Percentiles rank a stretch among this genome's conserved stretches.
phyloP scores from a whole-genome alignment of 352 stramenopile species.

The Thalassiosira exigua region DNA sequence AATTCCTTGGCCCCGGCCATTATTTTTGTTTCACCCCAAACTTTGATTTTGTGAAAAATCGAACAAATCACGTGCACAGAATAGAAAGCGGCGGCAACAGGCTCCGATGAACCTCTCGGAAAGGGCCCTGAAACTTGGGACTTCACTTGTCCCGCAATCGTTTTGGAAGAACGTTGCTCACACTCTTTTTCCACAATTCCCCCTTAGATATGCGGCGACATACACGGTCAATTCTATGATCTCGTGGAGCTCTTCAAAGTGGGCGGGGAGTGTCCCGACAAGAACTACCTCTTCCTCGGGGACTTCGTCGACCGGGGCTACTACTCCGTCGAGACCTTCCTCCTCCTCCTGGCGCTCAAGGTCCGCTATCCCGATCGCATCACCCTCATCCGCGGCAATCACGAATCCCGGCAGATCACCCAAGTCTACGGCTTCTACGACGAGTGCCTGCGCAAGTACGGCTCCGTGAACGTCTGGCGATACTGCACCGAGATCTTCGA shows the following conservation, averaged over 20 bases:
- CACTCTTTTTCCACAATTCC: no score
- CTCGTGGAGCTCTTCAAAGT: conserved; percentile 98
- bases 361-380: conserved; percentile 99
- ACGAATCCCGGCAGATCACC: conserved; percentile 98
- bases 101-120: no score
- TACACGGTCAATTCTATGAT: conserved; percentile 99
- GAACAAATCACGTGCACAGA: no score
- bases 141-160: no score
- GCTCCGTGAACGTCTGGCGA: conserved; percentile 97
- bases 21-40: no score
- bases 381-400: conserved; percentile 98
- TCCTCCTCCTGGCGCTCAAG: conserved; percentile 97
- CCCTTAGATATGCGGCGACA: conserved; percentile 96
- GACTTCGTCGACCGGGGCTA: conserved; percentile 99
- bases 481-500: conserved; percentile 99
- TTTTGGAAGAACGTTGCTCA: no score
- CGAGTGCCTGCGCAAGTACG: conserved; percentile 98
- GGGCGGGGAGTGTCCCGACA: conserved; percentile 96
- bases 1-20: no score
- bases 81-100: no score
- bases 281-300: conserved; percentile 99
- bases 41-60: no score
- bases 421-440: conserved; percentile 99
- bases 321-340: conserved; percentile 99
- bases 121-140: no score